phyloP scores from a whole-genome alignment of 768 basidiomycete species.

The Mycena capillaripes region DNA sequence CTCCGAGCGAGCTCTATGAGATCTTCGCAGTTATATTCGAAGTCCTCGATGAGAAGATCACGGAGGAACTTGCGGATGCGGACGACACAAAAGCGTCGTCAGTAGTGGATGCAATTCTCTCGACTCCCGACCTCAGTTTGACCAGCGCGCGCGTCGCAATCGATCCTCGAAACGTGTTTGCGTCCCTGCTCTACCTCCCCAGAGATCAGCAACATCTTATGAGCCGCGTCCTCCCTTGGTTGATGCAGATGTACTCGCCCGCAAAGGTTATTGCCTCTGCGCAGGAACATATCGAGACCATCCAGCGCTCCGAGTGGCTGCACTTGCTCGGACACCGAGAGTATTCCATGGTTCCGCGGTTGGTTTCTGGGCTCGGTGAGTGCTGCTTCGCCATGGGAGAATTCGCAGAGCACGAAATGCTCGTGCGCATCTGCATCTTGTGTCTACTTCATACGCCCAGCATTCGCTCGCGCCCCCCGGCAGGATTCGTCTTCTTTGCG shows the following conservation, averaged over 20 bases:
- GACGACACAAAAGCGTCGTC: background rate
- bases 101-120: background rate
- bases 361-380: background rate
- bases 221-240: conserved; percentile 1
- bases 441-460: conserved; percentile 25
- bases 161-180: conserved; percentile 18
- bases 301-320: conserved; percentile 25
- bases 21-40: conserved; percentile 23
- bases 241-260: background rate
- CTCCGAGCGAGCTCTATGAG: conserved; percentile 10
- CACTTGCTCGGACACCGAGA: conserved; percentile 13
- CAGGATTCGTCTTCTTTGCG: conserved; percentile 17
- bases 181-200: conserved; percentile 20
- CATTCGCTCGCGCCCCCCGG: conserved; percentile 11
- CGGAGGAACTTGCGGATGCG: background rate
- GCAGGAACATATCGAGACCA: background rate
- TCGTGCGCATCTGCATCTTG: background rate
- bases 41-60: conserved; percentile 8
- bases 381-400: background rate
- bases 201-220: background rate
- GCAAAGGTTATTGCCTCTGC: background rate
- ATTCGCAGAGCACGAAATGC: background rate
- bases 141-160: background rate
- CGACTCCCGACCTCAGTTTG: background rate
- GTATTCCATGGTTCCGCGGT: conserved; percentile 17